phyloP scores from a whole-genome alignment of 139 green algal species.

The Spirogloea muscicola region DNA sequence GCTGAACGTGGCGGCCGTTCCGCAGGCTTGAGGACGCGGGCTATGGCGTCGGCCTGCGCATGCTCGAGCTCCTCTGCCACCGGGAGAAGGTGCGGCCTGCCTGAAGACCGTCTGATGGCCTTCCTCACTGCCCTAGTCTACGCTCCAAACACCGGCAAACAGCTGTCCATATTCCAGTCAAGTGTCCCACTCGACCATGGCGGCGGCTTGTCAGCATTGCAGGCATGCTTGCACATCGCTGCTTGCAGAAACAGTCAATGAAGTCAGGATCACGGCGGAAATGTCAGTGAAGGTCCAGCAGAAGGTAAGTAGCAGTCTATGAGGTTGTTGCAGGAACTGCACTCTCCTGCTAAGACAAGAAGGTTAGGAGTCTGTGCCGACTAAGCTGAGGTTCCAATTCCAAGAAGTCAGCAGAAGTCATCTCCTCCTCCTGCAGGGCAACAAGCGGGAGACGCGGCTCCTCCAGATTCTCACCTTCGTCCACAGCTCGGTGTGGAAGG shows the following conservation, averaged over 20 bases:
- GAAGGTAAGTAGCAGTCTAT: not conserved
- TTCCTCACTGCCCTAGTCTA: not conserved
- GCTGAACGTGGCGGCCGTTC: not conserved
- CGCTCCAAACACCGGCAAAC: not conserved
- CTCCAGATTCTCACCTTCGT: slow-evolving; percentile 90
- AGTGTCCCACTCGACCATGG: not conserved
- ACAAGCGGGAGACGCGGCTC: slow-evolving; percentile 65
- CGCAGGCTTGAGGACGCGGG: slow-evolving; percentile 79
- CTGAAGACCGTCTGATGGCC: not conserved
- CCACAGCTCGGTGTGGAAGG: slow-evolving; percentile 83
- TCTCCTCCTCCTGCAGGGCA: slow-evolving; percentile 25
- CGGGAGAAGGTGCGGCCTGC: slow-evolving; percentile 60
- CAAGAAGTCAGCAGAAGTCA: too few species aligned
- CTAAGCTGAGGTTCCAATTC: too few species aligned
- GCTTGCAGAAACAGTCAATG: too few species aligned
- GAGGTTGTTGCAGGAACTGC: not conserved
- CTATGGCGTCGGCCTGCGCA: slow-evolving; percentile 72
- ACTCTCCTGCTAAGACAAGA: not conserved
- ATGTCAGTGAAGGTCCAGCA: not conserved
- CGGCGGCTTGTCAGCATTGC: too few species aligned
- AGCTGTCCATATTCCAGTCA: not conserved
- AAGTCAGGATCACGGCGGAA: not conserved
- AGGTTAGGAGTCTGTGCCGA: too few species aligned
- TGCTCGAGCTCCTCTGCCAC: slow-evolving; percentile 82
- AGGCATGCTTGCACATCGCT: too few species aligned